Evolutionary conservation across 257 asterid genomes (phyloP).

Genomic region (Nicotiana tabacum): DNA sequence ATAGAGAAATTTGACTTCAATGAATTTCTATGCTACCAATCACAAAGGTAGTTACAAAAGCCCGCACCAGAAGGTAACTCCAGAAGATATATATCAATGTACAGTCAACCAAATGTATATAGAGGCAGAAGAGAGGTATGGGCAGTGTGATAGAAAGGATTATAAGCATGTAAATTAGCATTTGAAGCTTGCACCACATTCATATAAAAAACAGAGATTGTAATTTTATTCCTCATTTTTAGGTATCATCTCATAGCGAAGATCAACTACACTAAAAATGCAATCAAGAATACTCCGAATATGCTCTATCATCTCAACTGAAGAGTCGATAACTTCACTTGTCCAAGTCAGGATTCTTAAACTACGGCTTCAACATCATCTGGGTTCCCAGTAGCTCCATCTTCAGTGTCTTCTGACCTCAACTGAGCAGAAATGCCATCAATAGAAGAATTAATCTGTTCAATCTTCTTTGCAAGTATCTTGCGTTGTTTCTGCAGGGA

Average conservation of each 20-base stretch:
- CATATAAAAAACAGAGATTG: not conserved
- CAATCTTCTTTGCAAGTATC: constrained; percentile 79
- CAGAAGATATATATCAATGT: too few relatives aligned
- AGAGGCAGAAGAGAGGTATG: too few relatives aligned
- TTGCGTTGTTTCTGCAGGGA: constrained; percentile 64
- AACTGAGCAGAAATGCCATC: constrained; percentile 60
- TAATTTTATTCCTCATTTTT: not conserved
- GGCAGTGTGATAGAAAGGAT: too few relatives aligned
- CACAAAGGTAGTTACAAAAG: too few relatives aligned
- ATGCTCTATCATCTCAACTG: not conserved
- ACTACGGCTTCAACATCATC: constrained; percentile 56
- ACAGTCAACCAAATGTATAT: too few relatives aligned
- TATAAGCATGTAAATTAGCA: too few relatives aligned
- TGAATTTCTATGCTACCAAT: too few relatives aligned
- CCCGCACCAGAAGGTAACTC: too few relatives aligned
- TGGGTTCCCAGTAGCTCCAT: constrained; percentile 50
- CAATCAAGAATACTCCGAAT: not conserved
- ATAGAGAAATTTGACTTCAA: too few relatives aligned
- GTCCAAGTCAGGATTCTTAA: constrained; percentile 25
- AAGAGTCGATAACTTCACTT: too few relatives aligned
- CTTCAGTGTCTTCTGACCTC: constrained; percentile 41
- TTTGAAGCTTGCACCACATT: not conserved
- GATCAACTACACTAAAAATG: not conserved
- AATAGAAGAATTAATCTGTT: constrained; percentile 69
- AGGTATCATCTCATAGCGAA: not conserved